Conservation (phyloP, 331 rosid species). For the Cydonia oblonga region DNA sequence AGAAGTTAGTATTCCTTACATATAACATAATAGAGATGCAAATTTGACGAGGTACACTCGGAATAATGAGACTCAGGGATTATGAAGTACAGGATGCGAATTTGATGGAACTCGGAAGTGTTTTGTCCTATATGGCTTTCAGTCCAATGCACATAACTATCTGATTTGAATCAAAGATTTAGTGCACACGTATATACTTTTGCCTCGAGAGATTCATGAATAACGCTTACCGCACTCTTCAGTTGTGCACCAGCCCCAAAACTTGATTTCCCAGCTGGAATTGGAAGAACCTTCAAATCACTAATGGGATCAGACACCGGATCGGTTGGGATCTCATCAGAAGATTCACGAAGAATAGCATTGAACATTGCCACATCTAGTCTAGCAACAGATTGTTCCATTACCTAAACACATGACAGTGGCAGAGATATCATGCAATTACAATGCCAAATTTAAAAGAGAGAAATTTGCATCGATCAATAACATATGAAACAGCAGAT, state of each 20-base stretch:
- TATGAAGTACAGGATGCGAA: too few species aligned
- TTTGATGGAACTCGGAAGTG: too few species aligned
- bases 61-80: too few species aligned
- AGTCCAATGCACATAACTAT: background rate
- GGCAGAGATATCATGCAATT: background rate
- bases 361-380: constrained; percentile 96
- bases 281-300: constrained; percentile 75
- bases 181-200: background rate
- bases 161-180: background rate
- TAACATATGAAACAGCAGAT: background rate
- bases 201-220: background rate
- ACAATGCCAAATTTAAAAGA: constrained; percentile 5
- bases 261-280: constrained; percentile 67
- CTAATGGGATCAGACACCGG: constrained; percentile 93
- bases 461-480: background rate
- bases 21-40: background rate
- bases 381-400: constrained; percentile 98
- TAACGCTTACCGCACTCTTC: constrained; percentile 67
- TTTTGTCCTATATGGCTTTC: background rate
- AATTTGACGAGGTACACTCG: background rate
- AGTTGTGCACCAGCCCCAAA: constrained; percentile 94
- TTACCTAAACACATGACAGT: constrained; percentile 34
- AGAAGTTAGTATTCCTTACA: background rate
- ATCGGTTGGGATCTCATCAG: constrained; percentile 81
- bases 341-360: constrained; percentile 93